Percentiles rank a stretch among this genome's conserved stretches.
phyloP scores from a whole-genome alignment of 495 filamentous ascomycete genomes.

The Penicillium crystallinum region DNA sequence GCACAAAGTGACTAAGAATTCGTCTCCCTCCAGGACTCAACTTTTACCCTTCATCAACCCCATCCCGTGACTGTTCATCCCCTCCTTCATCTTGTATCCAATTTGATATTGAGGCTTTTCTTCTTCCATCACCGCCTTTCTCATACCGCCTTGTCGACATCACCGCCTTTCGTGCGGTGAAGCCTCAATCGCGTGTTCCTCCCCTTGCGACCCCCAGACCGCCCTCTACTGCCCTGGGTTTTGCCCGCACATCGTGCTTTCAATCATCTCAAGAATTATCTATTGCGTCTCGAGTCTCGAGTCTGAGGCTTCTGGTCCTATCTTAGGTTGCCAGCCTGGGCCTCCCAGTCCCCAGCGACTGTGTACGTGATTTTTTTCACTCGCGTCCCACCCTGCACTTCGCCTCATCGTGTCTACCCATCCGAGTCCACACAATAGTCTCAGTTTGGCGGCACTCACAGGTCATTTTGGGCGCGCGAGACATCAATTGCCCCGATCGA shows the following conservation, averaged over 20 bases:
- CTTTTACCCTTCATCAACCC: slow-evolving; percentile 4
- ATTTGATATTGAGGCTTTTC: background rate
- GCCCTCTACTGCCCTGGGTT: slow-evolving; percentile 37
- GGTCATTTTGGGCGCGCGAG: background rate
- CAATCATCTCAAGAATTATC: slow-evolving; percentile 1
- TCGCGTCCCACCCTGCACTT: background rate
- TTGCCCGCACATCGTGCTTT: slow-evolving; percentile 29
- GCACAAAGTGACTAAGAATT: slow-evolving; percentile 11
- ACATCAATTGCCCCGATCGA: background rate
- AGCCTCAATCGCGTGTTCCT: slow-evolving; percentile 24
- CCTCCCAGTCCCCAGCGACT: background rate
- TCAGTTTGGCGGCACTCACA: background rate
- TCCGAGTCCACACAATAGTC: background rate
- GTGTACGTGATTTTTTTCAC: slow-evolving; percentile 7
- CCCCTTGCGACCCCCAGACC: slow-evolving; percentile 33
- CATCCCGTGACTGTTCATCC: background rate
- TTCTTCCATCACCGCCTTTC: slow-evolving; percentile 13
- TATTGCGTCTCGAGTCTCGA: background rate
- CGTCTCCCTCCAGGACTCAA: slow-evolving; percentile 2
- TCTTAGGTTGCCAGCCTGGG: slow-evolving; percentile 3
- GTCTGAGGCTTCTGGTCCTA: background rate
- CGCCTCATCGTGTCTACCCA: background rate
- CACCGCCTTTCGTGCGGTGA: slow-evolving; percentile 48
- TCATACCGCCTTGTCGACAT: slow-evolving; percentile 37
- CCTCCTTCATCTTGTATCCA: background rate